phyloP scores from a whole-genome alignment of 2,329 filamentous ascomycete genomes.

The Clarireedia paspali region DNA sequence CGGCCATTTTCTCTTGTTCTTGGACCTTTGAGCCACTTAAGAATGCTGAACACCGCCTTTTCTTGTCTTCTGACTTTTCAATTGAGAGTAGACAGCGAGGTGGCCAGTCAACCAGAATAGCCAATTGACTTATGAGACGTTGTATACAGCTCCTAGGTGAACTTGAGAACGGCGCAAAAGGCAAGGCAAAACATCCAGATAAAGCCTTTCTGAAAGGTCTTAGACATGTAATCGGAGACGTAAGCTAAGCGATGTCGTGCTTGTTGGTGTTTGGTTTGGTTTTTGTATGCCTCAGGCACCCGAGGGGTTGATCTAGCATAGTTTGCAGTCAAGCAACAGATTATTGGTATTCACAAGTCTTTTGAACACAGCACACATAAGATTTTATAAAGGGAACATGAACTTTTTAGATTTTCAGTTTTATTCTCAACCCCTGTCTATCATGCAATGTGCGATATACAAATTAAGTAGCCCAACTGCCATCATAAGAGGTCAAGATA shows the following conservation, averaged over 20 bases:
- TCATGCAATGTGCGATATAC: conserved; percentile 7
- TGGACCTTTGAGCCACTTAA: neutral
- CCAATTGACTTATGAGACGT: too few species aligned
- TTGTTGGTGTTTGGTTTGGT: neutral
- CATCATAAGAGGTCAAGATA: neutral
- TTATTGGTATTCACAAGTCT: neutral
- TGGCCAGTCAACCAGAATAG: too few species aligned
- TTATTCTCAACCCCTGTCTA: neutral
- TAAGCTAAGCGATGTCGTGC: conserved; percentile 5
- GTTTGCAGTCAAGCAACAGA: too few species aligned
- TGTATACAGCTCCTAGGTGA: too few species aligned
- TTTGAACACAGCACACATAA: neutral
- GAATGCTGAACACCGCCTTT: neutral
- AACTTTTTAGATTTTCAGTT: neutral
- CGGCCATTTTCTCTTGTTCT: conserved; percentile 22
- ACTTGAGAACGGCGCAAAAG: too few species aligned
- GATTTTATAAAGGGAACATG: neutral
- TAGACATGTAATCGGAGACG: conserved; percentile 1
- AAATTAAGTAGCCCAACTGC: conserved; percentile 3
- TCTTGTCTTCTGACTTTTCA: neutral
- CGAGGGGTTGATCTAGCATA: neutral
- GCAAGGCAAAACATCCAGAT: neutral
- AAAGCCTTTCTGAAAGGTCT: neutral
- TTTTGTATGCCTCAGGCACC: neutral
- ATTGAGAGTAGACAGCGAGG: neutral